Conservation (phyloP, 2,329 filamentous ascomycete genomes). For the Ustilaginoidea virens region DNA sequence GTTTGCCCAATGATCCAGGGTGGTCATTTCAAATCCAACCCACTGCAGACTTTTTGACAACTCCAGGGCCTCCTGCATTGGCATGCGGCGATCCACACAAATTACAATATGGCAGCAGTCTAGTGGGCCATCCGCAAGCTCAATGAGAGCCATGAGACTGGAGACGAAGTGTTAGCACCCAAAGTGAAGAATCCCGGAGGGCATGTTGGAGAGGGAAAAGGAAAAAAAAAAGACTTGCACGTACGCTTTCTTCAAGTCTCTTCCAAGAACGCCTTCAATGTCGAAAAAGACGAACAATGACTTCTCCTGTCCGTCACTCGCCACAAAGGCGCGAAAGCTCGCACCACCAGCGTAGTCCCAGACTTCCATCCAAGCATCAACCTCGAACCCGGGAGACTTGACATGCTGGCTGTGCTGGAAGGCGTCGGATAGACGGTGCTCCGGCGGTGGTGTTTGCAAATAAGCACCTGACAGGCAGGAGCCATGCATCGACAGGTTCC, state of each 20-base stretch:
- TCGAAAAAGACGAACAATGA: conserved; percentile 85
- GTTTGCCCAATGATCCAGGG: conserved; percentile 60
- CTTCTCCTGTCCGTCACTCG: conserved; percentile 52
- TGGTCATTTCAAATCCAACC: conserved; percentile 80
- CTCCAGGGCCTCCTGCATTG: conserved; percentile 44
- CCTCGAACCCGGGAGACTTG: conserved; percentile 17
- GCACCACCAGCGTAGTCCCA: conserved; percentile 77
- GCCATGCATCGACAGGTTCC: conserved; percentile 59
- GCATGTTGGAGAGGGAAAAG: not conserved
- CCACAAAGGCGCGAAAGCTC: conserved; percentile 75
- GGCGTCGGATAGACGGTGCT: conserved; percentile 25
- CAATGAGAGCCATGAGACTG: conserved; percentile 79
- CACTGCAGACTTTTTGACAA: conserved; percentile 75
- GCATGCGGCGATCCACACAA: conserved; percentile 60
- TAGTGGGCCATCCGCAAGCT: conserved; percentile 65
- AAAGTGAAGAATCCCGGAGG: not conserved
- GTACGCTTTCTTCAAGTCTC: conserved; percentile 78
- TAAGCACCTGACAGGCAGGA: conserved; percentile 73
- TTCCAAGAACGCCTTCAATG: conserved; percentile 45
- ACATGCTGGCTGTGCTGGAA: conserved; percentile 14
- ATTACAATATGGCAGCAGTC: conserved; percentile 64
- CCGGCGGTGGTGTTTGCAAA: conserved; percentile 38
- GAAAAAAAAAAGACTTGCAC: conserved; percentile 16
- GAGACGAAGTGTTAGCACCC: conserved; percentile 4
- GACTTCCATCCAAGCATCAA: conserved; percentile 57